phyloP scores from a whole-genome alignment of 208 protist genomes.

The Crithidia acanthocephali region DNA sequence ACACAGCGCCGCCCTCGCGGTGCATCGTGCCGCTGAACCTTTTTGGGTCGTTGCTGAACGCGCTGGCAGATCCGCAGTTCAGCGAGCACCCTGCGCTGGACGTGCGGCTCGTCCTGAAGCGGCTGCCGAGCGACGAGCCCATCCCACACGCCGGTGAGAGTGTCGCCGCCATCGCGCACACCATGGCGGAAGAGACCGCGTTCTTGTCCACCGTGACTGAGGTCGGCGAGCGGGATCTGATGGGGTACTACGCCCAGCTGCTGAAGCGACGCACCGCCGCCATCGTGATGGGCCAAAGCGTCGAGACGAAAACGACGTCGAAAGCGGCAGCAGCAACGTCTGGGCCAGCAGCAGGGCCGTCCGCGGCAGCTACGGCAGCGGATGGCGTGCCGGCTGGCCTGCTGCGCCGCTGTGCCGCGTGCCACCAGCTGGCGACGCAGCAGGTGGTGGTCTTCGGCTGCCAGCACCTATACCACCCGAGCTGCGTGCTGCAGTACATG shows the following conservation, averaged over 20 bases:
- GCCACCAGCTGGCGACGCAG: constrained; percentile 20
- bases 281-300: constrained; percentile 40
- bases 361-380: not conserved
- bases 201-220: constrained; percentile 52
- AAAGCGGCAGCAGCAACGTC: not conserved
- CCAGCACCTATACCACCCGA: constrained; percentile 62
- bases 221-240: constrained; percentile 58
- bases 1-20: constrained; percentile 12
- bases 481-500: constrained; percentile 58
- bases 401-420: constrained; percentile 22
- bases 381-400: not conserved
- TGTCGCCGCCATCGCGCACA: constrained; percentile 54
- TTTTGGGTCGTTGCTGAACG: constrained; percentile 48
- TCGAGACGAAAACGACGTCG: not conserved
- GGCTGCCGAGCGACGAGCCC: constrained; percentile 52
- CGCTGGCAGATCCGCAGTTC: constrained; percentile 60
- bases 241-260: constrained; percentile 41
- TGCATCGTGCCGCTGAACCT: constrained; percentile 68
- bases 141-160: constrained; percentile 52
- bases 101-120: constrained; percentile 46
- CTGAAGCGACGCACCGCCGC: constrained; percentile 38
- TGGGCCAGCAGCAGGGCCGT: not conserved
- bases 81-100: constrained; percentile 52
- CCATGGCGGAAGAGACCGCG: constrained; percentile 41
- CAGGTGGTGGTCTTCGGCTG: constrained; percentile 63